A percentile compares a stretch with the other conserved stretches of the same genome.
phyloP scores from a whole-genome alignment of 2,329 filamentous ascomycete genomes.

The Calonectria hawksworthii region DNA sequence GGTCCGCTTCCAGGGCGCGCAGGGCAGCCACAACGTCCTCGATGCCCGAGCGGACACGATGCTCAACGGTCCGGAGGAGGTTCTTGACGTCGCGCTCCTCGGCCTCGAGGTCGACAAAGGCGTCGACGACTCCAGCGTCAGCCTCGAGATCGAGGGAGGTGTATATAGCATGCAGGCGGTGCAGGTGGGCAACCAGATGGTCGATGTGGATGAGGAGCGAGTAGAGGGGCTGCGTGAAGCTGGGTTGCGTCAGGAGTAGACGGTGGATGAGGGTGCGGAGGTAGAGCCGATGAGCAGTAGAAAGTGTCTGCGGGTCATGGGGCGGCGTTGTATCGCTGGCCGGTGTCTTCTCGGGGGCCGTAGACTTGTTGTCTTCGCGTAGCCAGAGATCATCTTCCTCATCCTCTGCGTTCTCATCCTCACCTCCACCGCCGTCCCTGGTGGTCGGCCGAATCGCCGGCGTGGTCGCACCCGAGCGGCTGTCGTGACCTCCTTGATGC shows the following conservation, averaged over 20 bases:
- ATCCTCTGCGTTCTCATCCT: constrained; percentile 26
- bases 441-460: constrained; percentile 31
- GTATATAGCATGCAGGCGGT: constrained; percentile 83
- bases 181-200: constrained; percentile 82
- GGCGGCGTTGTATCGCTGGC: constrained; percentile 37
- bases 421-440: constrained; percentile 22
- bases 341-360: constrained; percentile 37
- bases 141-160: constrained; percentile 83
- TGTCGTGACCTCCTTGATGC: constrained; percentile 46
- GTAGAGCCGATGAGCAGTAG: constrained; percentile 83
- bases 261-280: constrained; percentile 76
- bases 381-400: constrained; percentile 49
- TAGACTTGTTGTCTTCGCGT: constrained; percentile 25
- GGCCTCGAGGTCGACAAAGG: constrained; percentile 76
- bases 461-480: constrained; percentile 42
- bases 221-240: constrained; percentile 76
- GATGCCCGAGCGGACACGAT: constrained; percentile 76
- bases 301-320: constrained; percentile 88
- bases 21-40: constrained; percentile 74
- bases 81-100: constrained; percentile 79
- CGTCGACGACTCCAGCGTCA: constrained; percentile 85
- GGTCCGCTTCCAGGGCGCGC: constrained; percentile 60
- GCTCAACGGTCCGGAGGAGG: constrained; percentile 75
- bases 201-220: constrained; percentile 82
- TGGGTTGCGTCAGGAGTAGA: constrained; percentile 74